These are phyloP conservation scores for Nicotiana benthamiana DNA, from an alignment of 257 asterid genomes.

Conservation along the genomic window DNA sequence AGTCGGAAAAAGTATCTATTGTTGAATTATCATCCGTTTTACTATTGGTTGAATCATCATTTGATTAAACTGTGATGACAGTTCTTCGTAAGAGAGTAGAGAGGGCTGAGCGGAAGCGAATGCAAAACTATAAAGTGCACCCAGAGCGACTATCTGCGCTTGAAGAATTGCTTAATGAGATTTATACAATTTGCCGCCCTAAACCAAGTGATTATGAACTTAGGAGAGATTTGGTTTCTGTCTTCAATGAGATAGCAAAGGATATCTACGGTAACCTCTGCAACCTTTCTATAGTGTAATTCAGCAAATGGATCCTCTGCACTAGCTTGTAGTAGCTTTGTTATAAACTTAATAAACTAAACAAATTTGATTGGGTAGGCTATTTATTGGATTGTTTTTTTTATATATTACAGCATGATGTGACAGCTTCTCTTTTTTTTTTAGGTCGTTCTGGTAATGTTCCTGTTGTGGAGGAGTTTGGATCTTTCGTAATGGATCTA, in stretches of 20 bases:
- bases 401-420: background rate
- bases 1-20: background rate
- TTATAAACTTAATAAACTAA: background rate
- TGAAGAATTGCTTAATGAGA: conserved; percentile 54
- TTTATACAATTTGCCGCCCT: conserved; percentile 52
- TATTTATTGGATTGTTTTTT: background rate
- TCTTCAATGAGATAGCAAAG: conserved; percentile 73
- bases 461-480: conserved; percentile 86
- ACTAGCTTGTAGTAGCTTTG: conserved; percentile 1
- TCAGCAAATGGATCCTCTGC: background rate
- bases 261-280: conserved; percentile 56
- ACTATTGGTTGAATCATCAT: background rate
- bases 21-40: background rate
- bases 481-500: conserved; percentile 91
- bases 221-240: conserved; percentile 55
- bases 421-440: conserved; percentile 2
- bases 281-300: background rate
- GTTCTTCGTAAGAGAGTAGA: conserved; percentile 66
- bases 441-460: conserved; percentile 44
- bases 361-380: background rate
- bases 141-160: conserved; percentile 33
- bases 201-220: conserved; percentile 51
- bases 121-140: conserved; percentile 36
- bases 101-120: conserved; percentile 55
- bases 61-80: conserved; percentile 18